Evolutionary conservation across 257 asterid genomes (phyloP), one percentile per base, ranked within the genome.

Genomic region (Lantana camara): DNA sequence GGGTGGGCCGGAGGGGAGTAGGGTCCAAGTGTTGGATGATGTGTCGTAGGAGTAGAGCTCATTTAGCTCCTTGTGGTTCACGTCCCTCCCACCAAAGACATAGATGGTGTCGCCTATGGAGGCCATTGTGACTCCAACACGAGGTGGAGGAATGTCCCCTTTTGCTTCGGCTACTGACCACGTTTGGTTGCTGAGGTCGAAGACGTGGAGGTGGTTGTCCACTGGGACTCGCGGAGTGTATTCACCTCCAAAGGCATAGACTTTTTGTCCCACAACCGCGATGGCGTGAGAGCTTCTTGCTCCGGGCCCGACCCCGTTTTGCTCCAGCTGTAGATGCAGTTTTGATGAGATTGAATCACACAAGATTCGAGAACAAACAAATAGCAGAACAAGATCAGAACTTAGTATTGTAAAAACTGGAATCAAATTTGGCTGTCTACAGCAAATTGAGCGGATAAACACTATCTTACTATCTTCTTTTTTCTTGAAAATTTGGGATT

Each of bases 281-380:
- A 87, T 74, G 29, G 91, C 87, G 69, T 87, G 95, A 4, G 91
- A 87, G 74, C 91, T 87, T 78, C 95, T 76, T 45, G 91, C 84
- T 76, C 95, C 95, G 13, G 95, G 91, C 9, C 89, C 89, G 4
- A 64, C n/a, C 23, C 95, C 91, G 41, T 70, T 84, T 68, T 84
- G 89, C 19, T 79, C 84, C 60, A 86, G 66, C 95, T 84, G 85
- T 81, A 81, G 30, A 21, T 27, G 7, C 17, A 19, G 35, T 17
- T 34, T 24, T 20, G 7, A 21, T 48, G 55, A 48, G 8, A 7
- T 16, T 10, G 15, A 21, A 12, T 20, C 55, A 48, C 10, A 24
- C 2, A 48, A 51, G 37, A 22, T 22, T 7, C 22, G 57, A 10
- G 57, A n/a, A n/a, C n/a, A n/a, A n/a, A n/a, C n/a, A n/a, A n/a